These are phyloP conservation scores for Cladosporium austrohemisphaericum DNA, from an alignment of 2,329 filamentous ascomycete genomes.

Conservation along the genomic window DNA sequence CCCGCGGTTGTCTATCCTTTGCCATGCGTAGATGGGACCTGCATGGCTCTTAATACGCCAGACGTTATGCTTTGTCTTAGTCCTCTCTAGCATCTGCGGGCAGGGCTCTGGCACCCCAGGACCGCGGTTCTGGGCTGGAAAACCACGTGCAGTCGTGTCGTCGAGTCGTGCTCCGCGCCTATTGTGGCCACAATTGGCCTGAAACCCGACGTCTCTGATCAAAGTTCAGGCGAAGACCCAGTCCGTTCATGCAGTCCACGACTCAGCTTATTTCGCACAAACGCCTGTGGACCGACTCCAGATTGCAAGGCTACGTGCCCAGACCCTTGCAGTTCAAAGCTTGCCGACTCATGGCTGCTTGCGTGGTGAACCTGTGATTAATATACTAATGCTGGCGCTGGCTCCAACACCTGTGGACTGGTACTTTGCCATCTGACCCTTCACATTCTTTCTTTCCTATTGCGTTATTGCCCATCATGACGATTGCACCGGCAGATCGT, in stretches of 20 bases:
- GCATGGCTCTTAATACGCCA: no score
- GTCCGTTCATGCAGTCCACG: not conserved
- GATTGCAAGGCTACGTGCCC: slow-evolving; percentile 3
- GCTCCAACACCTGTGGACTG: not conserved
- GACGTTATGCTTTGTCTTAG: no score
- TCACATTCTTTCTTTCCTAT: no score
- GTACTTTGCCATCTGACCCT: slow-evolving; percentile 1
- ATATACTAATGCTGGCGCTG: not conserved
- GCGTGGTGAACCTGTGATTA: not conserved
- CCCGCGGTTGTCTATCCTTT: no score
- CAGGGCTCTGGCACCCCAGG: no score
- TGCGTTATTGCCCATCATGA: no score
- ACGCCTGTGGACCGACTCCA: not conserved
- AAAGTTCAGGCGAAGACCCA: slow-evolving; percentile 3
- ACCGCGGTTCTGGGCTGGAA: no score
- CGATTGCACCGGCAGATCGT: slow-evolving; percentile 15
- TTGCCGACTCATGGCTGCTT: slow-evolving; percentile 5
- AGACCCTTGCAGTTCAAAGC: slow-evolving; percentile 2
- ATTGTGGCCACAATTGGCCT: not conserved
- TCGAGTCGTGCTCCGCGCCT: not conserved
- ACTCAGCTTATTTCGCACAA: not conserved
- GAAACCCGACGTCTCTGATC: not conserved
- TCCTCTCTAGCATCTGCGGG: no score
- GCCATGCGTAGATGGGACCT: no score
- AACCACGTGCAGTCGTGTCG: no score